These are phyloP conservation scores for Acanthamoeba sp. DNA, from an alignment of 208 protist genomes.

Conservation along the genomic window DNA sequence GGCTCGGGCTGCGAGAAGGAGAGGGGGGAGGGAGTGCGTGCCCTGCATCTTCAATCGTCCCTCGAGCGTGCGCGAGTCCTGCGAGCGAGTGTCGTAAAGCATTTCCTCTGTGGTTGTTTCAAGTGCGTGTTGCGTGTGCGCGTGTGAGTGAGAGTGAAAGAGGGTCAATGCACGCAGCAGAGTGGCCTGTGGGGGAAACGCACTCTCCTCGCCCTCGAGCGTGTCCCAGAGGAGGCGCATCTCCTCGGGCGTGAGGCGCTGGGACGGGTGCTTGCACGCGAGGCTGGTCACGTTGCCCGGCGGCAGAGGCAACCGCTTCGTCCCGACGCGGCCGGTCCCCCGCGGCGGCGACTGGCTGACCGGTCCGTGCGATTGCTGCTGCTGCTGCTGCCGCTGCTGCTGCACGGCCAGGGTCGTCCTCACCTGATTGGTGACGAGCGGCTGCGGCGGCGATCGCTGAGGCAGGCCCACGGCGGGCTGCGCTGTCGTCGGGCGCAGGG, in stretches of 20 bases:
- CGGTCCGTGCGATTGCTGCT: neutral
- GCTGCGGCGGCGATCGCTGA: neutral
- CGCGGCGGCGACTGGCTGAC: neutral
- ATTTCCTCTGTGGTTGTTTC: neutral
- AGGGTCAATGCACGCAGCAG: neutral
- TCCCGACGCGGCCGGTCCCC: neutral
- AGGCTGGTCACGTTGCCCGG: neutral
- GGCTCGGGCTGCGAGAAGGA: too few relatives aligned
- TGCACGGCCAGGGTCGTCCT: neutral
- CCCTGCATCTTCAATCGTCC: slow-evolving; percentile 23
- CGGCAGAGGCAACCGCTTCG: neutral
- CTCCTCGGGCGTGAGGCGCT: slow-evolving; percentile 9
- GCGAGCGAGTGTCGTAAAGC: neutral
- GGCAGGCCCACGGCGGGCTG: neutral
- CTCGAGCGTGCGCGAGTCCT: neutral
- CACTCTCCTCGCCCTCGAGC: slow-evolving; percentile 5
- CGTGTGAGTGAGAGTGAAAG: neutral
- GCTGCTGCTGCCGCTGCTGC: neutral
- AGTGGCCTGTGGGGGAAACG: neutral
- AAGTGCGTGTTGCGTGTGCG: neutral
- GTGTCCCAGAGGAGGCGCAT: slow-evolving; percentile 24
- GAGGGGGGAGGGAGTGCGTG: neutral
- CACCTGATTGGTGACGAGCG: neutral
- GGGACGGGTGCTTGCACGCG: slow-evolving; percentile 1
- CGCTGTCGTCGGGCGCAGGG: neutral